Base-by-base conservation (phyloP, 2,329 filamentous ascomycete genomes). In the Monosporascus ibericus region DNA sequence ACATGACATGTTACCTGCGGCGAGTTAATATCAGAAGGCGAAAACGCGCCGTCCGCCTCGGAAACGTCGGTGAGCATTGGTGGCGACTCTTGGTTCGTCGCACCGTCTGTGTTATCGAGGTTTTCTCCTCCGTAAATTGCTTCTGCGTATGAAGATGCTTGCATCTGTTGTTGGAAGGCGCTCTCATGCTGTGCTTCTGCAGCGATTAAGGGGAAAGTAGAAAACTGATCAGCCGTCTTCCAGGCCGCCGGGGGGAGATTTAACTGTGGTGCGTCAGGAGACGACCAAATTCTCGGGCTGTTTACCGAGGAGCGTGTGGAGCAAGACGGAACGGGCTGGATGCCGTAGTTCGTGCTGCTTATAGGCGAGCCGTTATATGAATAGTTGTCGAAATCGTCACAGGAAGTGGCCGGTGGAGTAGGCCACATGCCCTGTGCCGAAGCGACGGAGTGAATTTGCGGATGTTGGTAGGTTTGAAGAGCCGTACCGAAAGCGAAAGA, bases 341-440 rank as follows among this genome's bases (percentile, higher is more conserved):
- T 18, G n/a, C 48, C 55, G 44, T 49, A 49, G 22, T 50, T 48
- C 5, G 42, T 52, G 27, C 56, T 57, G 34, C 57, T 57, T 1
- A 60, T 60, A 4, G 70, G 67, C 9, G 69, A 70, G 30, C 61
- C 65, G 48, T 66, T 62, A 57, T 67, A 69, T 44, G 66, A 67
- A 50, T 68, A 67, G 52, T 65, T 65, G 20, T 74, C 72, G 47
- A 68, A 63, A 24, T 73, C 72, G 36, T 72, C 68, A 38, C 65
- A 63, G 14, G 64, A 63, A 8, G 65, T 63, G 8, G 57, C 55
- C 11, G 69, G 71, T 30, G 73, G 70, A 25, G 70, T 74, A 37
- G 67, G 64, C 65, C 70, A 71, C 48, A 58, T 50, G 48, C 53
- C 52, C 46, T 59, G 51, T 3, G 58, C 58, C 20, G 63, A 60